phyloP scores from a whole-genome alignment of 805 yeast species.

The Torulaspora quercuum region DNA sequence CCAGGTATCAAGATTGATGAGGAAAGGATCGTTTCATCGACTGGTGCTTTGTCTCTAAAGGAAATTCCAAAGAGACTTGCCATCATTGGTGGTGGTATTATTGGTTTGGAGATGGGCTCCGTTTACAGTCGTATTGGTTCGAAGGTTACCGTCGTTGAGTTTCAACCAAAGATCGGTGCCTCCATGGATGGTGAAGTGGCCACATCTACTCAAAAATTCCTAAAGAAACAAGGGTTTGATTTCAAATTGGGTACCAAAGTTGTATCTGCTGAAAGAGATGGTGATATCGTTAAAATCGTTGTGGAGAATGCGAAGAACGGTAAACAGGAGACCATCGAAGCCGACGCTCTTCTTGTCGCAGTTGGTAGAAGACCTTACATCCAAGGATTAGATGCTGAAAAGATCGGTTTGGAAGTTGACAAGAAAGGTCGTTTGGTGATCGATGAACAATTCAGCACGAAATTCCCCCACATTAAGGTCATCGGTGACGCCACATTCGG shows the following conservation, averaged over 20 bases:
- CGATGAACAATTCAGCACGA: constrained; percentile 90
- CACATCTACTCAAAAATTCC: constrained; percentile 80
- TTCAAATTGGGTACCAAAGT: constrained; percentile 94
- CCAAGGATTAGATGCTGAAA: constrained; percentile 83
- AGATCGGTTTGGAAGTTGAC: constrained; percentile 85
- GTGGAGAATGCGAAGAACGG: constrained; percentile 88
- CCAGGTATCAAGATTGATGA: constrained; percentile 97
- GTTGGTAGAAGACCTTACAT: constrained; percentile 99
- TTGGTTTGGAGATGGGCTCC: constrained; percentile 98
- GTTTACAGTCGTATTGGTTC: constrained; percentile 95
- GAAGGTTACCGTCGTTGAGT: constrained; percentile 92
- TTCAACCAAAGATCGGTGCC: constrained; percentile 88
- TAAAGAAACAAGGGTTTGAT: constrained; percentile 91
- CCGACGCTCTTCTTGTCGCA: constrained; percentile 93
- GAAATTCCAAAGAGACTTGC: constrained; percentile 91
- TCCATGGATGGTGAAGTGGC: constrained; percentile 98
- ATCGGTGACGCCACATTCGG: constrained; percentile 99
- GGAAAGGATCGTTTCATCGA: constrained; percentile 93
- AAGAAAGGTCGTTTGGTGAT: constrained; percentile 90
- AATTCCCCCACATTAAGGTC: constrained; percentile 88
- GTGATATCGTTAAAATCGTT: constrained; percentile 81
- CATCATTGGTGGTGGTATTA: constrained; percentile 98
- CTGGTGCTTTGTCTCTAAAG: constrained; percentile 81
- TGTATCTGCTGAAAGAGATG: constrained; percentile 77
- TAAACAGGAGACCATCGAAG: constrained; percentile 70